Percentiles rank a stretch among this genome's conserved stretches.
These are phyloP conservation scores for Calonectria pauciramosa DNA, from an alignment of 2,329 filamentous ascomycete species.

Conservation along the genomic window DNA sequence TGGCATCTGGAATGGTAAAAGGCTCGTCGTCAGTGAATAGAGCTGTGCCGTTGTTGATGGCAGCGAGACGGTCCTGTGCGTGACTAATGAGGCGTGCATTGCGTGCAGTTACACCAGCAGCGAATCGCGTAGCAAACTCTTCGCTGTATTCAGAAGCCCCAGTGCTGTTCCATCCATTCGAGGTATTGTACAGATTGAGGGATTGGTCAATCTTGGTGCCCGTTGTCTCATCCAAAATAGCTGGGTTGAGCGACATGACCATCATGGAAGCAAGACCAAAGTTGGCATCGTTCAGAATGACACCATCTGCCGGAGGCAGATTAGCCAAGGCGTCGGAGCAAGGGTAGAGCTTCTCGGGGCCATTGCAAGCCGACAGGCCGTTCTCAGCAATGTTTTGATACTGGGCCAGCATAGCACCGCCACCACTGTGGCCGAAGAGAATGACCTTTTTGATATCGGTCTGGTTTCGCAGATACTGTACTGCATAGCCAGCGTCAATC, in stretches of 20 bases:
- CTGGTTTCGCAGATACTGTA: slow-evolving; percentile 3
- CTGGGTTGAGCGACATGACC: slow-evolving; percentile 11
- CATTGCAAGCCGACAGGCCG: slow-evolving; percentile 13
- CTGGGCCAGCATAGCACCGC: slow-evolving; percentile 7
- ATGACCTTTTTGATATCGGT: slow-evolving; percentile 8
- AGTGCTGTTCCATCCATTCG: slow-evolving; percentile 10
- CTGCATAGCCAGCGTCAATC: not conserved
- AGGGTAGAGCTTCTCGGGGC: slow-evolving; percentile 1
- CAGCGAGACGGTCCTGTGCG: not conserved
- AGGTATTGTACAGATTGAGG: slow-evolving; percentile 6
- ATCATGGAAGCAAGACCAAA: slow-evolving; percentile 4
- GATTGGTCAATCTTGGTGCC: not conserved
- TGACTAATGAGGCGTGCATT: not conserved
- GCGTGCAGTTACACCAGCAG: not conserved
- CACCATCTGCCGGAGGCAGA: slow-evolving; percentile 2
- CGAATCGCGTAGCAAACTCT: slow-evolving; percentile 3
- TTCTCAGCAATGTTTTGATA: slow-evolving; percentile 13
- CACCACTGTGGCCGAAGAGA: slow-evolving; percentile 7
- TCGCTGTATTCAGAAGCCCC: not conserved
- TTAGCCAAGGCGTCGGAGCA: not conserved
- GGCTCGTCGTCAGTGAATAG: slow-evolving; percentile 5
- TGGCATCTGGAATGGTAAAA: not conserved
- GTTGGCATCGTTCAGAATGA: slow-evolving; percentile 7
- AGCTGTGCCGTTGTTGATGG: slow-evolving; percentile 4
- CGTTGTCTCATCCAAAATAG: not conserved